These are phyloP conservation scores for Solanum tacnaense DNA, from an alignment of 257 asterid species.

Conservation along the genomic window DNA sequence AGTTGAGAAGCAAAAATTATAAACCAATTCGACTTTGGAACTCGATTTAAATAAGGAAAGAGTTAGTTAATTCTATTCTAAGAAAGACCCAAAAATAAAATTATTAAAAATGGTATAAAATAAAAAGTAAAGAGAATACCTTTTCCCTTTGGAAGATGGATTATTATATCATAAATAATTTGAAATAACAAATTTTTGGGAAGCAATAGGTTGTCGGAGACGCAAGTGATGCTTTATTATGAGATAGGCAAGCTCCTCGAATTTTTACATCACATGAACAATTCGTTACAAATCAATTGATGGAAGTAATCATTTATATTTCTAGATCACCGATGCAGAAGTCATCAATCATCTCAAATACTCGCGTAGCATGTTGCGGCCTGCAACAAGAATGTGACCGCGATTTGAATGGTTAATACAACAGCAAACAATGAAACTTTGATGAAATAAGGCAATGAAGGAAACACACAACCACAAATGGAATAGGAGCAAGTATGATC, in stretches of 20 bases:
- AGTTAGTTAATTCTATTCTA: not conserved
- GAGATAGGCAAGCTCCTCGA: not conserved
- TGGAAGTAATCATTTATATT: slow-evolving; percentile 11
- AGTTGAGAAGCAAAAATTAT: not conserved
- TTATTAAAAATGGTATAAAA: not conserved
- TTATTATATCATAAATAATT: no score
- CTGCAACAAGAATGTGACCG: slow-evolving; percentile 23
- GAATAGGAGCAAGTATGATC: not conserved
- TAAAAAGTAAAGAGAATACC: no score
- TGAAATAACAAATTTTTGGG: no score
- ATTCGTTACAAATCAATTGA: not conserved
- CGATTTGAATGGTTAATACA: not conserved
- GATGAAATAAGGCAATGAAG: not conserved
- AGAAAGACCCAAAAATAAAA: not conserved
- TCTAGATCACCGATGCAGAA: slow-evolving; percentile 58
- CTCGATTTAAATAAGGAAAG: not conserved
- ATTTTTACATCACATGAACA: not conserved
- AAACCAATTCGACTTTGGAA: not conserved
- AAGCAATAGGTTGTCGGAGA: no score
- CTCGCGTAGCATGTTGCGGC: slow-evolving; percentile 93
- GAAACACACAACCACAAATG: not conserved
- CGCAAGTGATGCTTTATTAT: not conserved
- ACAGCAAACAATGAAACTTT: not conserved
- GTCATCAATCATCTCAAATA: slow-evolving; percentile 85
- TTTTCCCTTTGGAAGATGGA: no score